phyloP scores from a whole-genome alignment of 2,329 filamentous ascomycete species.

The Colletotrichum costaricense region DNA sequence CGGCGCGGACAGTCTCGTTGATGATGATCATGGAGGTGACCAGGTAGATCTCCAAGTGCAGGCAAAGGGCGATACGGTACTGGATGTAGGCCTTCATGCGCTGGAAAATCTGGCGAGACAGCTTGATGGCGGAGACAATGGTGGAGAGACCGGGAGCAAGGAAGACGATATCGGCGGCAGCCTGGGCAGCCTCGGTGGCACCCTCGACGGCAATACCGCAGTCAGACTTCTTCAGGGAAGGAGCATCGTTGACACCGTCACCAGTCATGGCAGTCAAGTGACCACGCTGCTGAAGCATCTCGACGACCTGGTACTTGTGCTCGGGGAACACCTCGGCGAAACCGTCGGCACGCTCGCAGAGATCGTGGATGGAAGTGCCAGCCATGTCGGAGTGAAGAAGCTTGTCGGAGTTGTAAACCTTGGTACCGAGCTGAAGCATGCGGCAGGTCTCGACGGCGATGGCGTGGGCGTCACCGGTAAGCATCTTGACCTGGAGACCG shows the following conservation, averaged over 20 bases:
- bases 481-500: slow-evolving; percentile 83
- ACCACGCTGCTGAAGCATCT: slow-evolving; percentile 80
- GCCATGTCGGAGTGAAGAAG: slow-evolving; percentile 81
- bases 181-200: slow-evolving; percentile 78
- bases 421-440: slow-evolving; percentile 82
- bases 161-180: slow-evolving; percentile 80
- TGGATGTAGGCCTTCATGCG: slow-evolving; percentile 83
- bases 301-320: slow-evolving; percentile 82
- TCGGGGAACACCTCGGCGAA: slow-evolving; percentile 81
- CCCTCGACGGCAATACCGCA: slow-evolving; percentile 81
- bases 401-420: slow-evolving; percentile 84
- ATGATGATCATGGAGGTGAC: slow-evolving; percentile 84
- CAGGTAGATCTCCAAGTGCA: slow-evolving; percentile 81
- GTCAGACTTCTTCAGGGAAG: slow-evolving; percentile 79
- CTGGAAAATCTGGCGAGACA: slow-evolving; percentile 80
- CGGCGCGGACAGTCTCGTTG: slow-evolving; percentile 78
- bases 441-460: slow-evolving; percentile 87
- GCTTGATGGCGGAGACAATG: slow-evolving; percentile 80
- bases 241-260: slow-evolving; percentile 81
- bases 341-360: slow-evolving; percentile 79
- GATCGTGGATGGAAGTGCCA: slow-evolving; percentile 79
- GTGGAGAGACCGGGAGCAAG: slow-evolving; percentile 78
- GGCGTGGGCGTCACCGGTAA: slow-evolving; percentile 83
- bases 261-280: slow-evolving; percentile 82
- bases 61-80: slow-evolving; percentile 80